A percentile compares a stretch with the other conserved stretches of the same genome.
Evolutionary conservation across 768 basidiomycete genomes (phyloP).

Genomic region (Tubosaeta sp.): DNA sequence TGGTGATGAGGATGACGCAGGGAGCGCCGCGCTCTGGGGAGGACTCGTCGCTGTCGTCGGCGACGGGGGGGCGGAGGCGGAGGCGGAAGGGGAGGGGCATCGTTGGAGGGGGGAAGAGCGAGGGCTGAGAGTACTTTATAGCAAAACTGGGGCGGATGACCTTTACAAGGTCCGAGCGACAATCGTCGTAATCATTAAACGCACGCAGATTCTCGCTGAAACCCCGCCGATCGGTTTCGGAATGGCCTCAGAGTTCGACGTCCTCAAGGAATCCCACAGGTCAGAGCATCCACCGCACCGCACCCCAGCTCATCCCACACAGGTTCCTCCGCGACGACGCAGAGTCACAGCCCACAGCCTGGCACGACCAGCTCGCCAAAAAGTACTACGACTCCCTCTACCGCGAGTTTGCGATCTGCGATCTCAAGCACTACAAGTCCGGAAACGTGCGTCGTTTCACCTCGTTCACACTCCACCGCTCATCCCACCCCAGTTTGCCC

Average conservation of each 20-base stretch:
- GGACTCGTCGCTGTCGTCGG: constrained; percentile 24
- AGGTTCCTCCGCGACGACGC: constrained; percentile 72
- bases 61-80: constrained; percentile 14
- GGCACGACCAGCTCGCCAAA: constrained; percentile 82
- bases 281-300: not conserved
- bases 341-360: constrained; percentile 30
- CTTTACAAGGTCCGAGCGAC: no score
- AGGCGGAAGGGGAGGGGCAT: constrained; percentile 19
- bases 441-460: constrained; percentile 58
- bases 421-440: constrained; percentile 94
- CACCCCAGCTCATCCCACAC: not conserved
- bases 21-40: no score
- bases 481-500: constrained; percentile 59
- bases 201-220: no score
- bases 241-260: constrained; percentile 59
- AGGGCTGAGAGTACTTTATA: not conserved
- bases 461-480: not conserved
- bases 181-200: no score
- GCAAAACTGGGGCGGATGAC: no score
- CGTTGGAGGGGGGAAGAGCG: not conserved
- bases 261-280: constrained; percentile 72
- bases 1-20: not conserved
- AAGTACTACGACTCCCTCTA: constrained; percentile 89
- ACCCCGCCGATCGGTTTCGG: constrained; percentile 5
- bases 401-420: constrained; percentile 88